phyloP scores from a whole-genome alignment of 1,139 yeast genomes.

The Hansenula anomala region DNA sequence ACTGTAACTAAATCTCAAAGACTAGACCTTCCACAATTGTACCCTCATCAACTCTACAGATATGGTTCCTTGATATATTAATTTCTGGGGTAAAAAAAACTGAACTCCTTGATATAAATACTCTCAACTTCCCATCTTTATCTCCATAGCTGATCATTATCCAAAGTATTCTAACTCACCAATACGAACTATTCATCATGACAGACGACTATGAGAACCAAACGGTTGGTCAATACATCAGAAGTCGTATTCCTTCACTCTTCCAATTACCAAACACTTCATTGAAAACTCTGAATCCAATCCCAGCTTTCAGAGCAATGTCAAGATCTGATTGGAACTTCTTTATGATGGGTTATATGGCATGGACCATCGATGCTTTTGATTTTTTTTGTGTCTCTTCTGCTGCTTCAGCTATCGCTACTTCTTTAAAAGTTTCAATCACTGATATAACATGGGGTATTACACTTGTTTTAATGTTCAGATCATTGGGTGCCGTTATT shows the following conservation, averaged over 20 bases:
- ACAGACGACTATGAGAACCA: background rate
- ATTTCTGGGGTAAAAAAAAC: too few species aligned
- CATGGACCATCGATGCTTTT: constrained; percentile 49
- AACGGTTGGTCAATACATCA: constrained; percentile 12
- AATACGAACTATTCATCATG: too few species aligned
- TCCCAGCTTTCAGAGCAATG: constrained; percentile 30
- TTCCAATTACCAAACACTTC: constrained; percentile 18
- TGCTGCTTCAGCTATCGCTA: constrained; percentile 39
- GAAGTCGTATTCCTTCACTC: constrained; percentile 23
- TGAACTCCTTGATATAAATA: too few species aligned
- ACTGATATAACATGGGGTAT: constrained; percentile 52
- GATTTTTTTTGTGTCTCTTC: constrained; percentile 49
- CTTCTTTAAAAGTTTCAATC: constrained; percentile 32
- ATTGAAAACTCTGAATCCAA: constrained; percentile 26
- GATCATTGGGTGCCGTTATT: constrained; percentile 54
- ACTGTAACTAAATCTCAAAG: too few species aligned
- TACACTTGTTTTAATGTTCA: constrained; percentile 50
- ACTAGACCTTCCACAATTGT: too few species aligned
- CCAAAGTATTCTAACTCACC: too few species aligned
- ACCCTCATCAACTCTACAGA: too few species aligned
- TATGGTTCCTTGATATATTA: too few species aligned
- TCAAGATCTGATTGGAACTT: constrained; percentile 36
- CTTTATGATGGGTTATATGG: constrained; percentile 39
- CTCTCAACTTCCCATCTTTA: too few species aligned
- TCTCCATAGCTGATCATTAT: too few species aligned